phyloP scores from a whole-genome alignment of 2,329 filamentous ascomycete species.

The Dothiorella sarmentorum region DNA sequence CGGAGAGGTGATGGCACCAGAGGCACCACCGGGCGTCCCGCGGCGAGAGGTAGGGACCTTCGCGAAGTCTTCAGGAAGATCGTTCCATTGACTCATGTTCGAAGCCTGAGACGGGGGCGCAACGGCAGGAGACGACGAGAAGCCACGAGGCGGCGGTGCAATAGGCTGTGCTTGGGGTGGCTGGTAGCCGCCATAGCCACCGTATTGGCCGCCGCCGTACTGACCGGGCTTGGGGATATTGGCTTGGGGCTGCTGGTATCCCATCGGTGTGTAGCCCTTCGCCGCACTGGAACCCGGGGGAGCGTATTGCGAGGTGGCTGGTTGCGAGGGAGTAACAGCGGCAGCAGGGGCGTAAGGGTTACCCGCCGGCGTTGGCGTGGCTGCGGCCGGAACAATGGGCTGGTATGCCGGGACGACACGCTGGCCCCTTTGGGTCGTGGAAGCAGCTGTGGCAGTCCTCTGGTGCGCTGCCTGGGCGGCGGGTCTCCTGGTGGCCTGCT shows the following conservation, averaged over 20 bases:
- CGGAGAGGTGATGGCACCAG: constrained; percentile 66
- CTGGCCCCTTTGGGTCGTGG: constrained; percentile 31
- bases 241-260: constrained; percentile 50
- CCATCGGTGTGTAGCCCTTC: constrained; percentile 46
- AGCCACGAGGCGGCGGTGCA: constrained; percentile 62
- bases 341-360: constrained; percentile 36
- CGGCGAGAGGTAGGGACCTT: constrained; percentile 60
- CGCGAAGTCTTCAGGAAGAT: constrained; percentile 72
- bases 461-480: constrained; percentile 41
- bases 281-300: constrained; percentile 30
- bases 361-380: constrained; percentile 21
- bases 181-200: constrained; percentile 37
- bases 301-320: constrained; percentile 35
- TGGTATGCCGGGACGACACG: constrained; percentile 37
- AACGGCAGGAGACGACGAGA: constrained; percentile 61
- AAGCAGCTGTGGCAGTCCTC: constrained; percentile 38
- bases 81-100: constrained; percentile 85
- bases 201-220: constrained; percentile 34
- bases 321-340: constrained; percentile 26
- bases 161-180: constrained; percentile 43
- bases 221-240: constrained; percentile 25
- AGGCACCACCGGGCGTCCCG: constrained; percentile 63
- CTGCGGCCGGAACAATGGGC: constrained; percentile 25
- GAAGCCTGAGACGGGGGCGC: constrained; percentile 67
- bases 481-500: constrained; percentile 71